A percentile compares a stretch with the other conserved stretches of the same genome.
phyloP scores from a whole-genome alignment of 2,329 filamentous ascomycete species.

The Neopestalotiopsis clavispora region DNA sequence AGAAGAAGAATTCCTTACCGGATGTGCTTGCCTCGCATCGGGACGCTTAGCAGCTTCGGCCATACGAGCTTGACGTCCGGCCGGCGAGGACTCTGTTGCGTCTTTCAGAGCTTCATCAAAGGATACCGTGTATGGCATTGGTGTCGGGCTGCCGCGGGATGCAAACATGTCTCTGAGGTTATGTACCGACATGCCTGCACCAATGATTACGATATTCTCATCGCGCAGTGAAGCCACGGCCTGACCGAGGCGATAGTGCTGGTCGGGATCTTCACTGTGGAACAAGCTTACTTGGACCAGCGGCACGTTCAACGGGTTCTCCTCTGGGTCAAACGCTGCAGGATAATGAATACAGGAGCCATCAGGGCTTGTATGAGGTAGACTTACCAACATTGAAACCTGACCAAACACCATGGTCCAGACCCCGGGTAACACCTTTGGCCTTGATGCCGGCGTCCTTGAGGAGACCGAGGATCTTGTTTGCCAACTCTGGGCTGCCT shows the following conservation, averaged over 20 bases:
- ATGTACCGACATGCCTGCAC: conserved; percentile 77
- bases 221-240: conserved; percentile 70
- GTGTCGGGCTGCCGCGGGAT: conserved; percentile 46
- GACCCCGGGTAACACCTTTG: conserved; percentile 17
- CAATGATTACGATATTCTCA: conserved; percentile 70
- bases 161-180: conserved; percentile 64
- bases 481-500: conserved; percentile 64
- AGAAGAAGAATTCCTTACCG: conserved; percentile 30
- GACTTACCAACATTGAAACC: conserved; percentile 21
- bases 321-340: conserved; percentile 62
- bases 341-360: neutral
- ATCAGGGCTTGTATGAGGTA: neutral
- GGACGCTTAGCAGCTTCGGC: conserved; percentile 43
- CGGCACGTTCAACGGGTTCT: conserved; percentile 68
- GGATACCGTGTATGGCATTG: conserved; percentile 61
- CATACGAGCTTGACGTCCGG: conserved; percentile 45
- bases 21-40: conserved; percentile 53
- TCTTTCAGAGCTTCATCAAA: conserved; percentile 74
- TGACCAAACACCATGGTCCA: conserved; percentile 22
- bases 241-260: conserved; percentile 71
- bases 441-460: conserved; percentile 18
- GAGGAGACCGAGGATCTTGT: conserved; percentile 46
- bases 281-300: conserved; percentile 77
- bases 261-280: conserved; percentile 64
- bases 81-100: conserved; percentile 56